These are phyloP conservation scores for California macrophylla DNA, from an alignment of 441 rosid species.

Conservation along the genomic window DNA sequence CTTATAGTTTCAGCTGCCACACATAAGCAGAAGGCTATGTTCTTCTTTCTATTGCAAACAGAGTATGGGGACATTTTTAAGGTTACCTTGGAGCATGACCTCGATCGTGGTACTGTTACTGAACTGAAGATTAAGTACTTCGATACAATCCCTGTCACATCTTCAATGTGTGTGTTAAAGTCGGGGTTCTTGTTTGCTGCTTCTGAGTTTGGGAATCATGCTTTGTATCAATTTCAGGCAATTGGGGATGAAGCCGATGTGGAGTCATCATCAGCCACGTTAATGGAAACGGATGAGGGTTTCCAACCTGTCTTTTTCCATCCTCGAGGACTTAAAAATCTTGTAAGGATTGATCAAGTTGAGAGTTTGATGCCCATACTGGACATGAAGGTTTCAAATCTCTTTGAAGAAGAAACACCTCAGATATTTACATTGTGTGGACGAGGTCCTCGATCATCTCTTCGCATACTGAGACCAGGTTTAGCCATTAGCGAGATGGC, in stretches of 20 bases:
- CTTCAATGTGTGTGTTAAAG: slow-evolving; percentile 81
- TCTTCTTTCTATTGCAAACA: slow-evolving; percentile 87
- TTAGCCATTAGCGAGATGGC: slow-evolving; percentile 96
- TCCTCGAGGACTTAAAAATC: slow-evolving; percentile 86
- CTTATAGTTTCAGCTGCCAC: slow-evolving; percentile 79
- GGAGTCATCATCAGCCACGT: slow-evolving; percentile 71
- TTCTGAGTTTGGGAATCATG: slow-evolving; percentile 92
- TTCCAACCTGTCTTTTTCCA: slow-evolving; percentile 85
- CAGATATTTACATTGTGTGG: slow-evolving; percentile 86
- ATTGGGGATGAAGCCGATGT: slow-evolving; percentile 80
- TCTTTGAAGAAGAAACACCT: slow-evolving; percentile 92
- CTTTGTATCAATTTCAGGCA: slow-evolving; percentile 80
- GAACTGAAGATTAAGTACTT: slow-evolving; percentile 90
- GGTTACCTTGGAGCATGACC: slow-evolving; percentile 71
- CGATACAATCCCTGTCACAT: slow-evolving; percentile 76
- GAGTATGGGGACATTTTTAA: slow-evolving; percentile 88
- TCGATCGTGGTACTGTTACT: slow-evolving; percentile 38
- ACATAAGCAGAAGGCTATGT: slow-evolving; percentile 77
- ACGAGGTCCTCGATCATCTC: slow-evolving; percentile 84
- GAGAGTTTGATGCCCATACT: slow-evolving; percentile 93
- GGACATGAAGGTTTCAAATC: slow-evolving; percentile 82
- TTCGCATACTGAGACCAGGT: slow-evolving; percentile 86
- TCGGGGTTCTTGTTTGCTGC: slow-evolving; percentile 79
- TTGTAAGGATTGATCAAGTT: slow-evolving; percentile 85
- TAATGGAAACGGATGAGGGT: slow-evolving; percentile 93